A percentile compares a stretch with the other conserved stretches of the same genome.
phyloP scores from a whole-genome alignment of 208 protist genomes.

The Herpetomonas tarakana region DNA sequence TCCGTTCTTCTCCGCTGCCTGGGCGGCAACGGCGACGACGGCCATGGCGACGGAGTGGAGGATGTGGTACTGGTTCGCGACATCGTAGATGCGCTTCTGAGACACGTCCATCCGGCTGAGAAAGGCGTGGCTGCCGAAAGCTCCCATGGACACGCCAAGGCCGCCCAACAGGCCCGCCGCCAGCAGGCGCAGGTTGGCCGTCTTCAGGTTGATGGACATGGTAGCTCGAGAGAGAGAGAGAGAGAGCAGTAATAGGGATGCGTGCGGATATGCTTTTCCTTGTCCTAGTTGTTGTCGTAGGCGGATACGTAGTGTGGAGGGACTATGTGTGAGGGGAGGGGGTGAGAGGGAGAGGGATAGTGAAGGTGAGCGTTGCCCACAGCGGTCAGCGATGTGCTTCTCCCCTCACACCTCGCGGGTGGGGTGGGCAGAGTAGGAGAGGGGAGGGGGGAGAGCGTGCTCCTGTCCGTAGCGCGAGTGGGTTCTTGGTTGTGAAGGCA shows the following conservation, averaged over 20 bases:
- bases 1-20: slow-evolving; percentile 7
- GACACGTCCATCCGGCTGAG: slow-evolving; percentile 35
- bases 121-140: slow-evolving; percentile 53
- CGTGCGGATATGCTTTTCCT: too few species aligned
- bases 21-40: slow-evolving; percentile 24
- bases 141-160: slow-evolving; percentile 34
- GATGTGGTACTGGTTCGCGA: slow-evolving; percentile 68
- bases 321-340: too few species aligned
- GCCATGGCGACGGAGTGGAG: slow-evolving; percentile 64
- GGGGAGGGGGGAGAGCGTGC: too few species aligned
- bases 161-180: slow-evolving; percentile 33
- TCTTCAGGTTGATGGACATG: slow-evolving; percentile 4
- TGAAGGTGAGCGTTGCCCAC: too few species aligned
- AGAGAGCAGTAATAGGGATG: background rate
- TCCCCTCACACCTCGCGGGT: too few species aligned
- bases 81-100: slow-evolving; percentile 40
- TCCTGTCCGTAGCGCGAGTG: too few species aligned
- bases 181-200: slow-evolving; percentile 23
- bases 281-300: too few species aligned
- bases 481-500: too few species aligned
- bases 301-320: too few species aligned
- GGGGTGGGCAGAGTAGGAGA: too few species aligned
- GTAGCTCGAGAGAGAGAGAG: slow-evolving; percentile 1
- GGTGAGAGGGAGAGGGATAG: too few species aligned
- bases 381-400: too few species aligned